Conservation (phyloP, 805 yeast species). For the Yamadazyma nakazawae region DNA sequence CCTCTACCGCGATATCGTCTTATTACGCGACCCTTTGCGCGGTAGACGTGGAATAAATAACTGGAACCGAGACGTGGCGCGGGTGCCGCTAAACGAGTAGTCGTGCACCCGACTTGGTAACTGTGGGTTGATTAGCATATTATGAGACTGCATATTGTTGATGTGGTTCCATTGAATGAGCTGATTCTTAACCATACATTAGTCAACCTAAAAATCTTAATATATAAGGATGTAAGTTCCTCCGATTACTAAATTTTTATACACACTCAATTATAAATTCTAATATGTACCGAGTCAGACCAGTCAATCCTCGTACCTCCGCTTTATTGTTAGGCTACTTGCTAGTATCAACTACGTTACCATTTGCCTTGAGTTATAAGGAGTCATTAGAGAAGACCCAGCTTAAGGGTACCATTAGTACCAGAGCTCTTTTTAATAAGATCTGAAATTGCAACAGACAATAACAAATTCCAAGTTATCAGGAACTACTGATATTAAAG, state of each 20-base stretch:
- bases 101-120: background rate
- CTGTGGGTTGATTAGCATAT: constrained; percentile 3
- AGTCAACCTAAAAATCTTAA: background rate
- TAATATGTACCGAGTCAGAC: constrained; percentile 5
- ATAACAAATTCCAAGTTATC: background rate
- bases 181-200: constrained; percentile 4
- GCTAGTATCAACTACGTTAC: constrained; percentile 37
- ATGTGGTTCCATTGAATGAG: constrained; percentile 7
- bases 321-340: constrained; percentile 34
- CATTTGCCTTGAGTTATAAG: constrained; percentile 39
- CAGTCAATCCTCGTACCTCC: constrained; percentile 20
- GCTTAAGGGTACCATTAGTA: constrained; percentile 33
- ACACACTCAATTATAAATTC: background rate
- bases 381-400: constrained; percentile 26
- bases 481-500: background rate
- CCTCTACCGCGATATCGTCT: background rate
- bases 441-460: background rate
- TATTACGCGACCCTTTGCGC: background rate
- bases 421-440: constrained; percentile 36
- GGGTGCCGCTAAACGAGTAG: constrained; percentile 1
- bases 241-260: background rate
- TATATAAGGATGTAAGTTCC: constrained; percentile 1
- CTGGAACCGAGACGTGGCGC: background rate
- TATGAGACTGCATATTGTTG: constrained; percentile 3
- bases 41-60: background rate